Percentiles rank a stretch among this genome's conserved stretches.
These are phyloP conservation scores for Auriscalpium vulgare DNA, from an alignment of 768 basidiomycete species.

Conservation along the genomic window DNA sequence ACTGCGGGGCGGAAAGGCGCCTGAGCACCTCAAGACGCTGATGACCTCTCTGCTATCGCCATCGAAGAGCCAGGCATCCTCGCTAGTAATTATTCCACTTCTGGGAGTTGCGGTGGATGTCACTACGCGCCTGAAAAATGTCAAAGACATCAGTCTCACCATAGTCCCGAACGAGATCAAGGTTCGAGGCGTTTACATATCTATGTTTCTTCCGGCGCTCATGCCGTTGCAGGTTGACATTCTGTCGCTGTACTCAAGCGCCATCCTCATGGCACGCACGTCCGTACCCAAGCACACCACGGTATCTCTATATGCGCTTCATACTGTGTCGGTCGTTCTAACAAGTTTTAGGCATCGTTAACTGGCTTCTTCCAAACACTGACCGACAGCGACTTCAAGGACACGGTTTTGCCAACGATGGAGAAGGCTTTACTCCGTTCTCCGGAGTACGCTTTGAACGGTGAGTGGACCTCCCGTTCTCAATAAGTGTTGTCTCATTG, in stretches of 20 bases:
- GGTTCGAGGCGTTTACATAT: constrained; percentile 21
- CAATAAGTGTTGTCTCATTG: constrained; percentile 3
- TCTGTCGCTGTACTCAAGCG: constrained; percentile 46
- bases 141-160: constrained; percentile 34
- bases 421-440: constrained; percentile 79
- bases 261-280: constrained; percentile 62
- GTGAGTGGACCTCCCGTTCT: constrained; percentile 30
- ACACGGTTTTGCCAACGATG: constrained; percentile 55
- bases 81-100: constrained; percentile 39
- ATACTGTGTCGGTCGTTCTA: too few species aligned
- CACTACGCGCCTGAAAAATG: constrained; percentile 53
- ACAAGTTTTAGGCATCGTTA: constrained; percentile 31
- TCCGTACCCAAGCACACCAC: constrained; percentile 49
- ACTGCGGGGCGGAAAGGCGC: constrained; percentile 20
- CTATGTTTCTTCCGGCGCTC: not conserved
- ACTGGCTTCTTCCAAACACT: constrained; percentile 60
- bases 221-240: constrained; percentile 41
- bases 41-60: constrained; percentile 46
- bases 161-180: constrained; percentile 40
- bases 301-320: constrained; percentile 27
- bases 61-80: constrained; percentile 40
- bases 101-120: constrained; percentile 69
- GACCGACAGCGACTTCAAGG: constrained; percentile 40
- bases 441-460: constrained; percentile 66
- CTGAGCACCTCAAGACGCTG: constrained; percentile 38